Evolutionary conservation across 2,329 filamentous ascomycete genomes (phyloP).

Genomic region (Venturia oleaginea): DNA sequence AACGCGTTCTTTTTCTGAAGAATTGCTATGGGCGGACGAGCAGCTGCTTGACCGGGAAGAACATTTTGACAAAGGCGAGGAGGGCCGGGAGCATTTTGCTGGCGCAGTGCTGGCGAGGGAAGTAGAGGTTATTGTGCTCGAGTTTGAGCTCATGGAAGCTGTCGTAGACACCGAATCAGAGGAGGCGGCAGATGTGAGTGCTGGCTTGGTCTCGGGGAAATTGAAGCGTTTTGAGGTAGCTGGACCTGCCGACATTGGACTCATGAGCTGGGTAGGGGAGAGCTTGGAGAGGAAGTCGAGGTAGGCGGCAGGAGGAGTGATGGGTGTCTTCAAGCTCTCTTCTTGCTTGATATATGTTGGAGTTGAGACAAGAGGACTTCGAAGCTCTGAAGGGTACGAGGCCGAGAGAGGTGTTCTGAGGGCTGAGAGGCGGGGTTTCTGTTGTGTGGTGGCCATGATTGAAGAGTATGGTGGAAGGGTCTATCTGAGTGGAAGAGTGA

Average conservation of each 20-base stretch:
- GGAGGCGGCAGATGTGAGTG: constrained; percentile 22
- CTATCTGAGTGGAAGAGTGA: constrained; percentile 2
- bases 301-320: constrained; percentile 83
- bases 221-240: constrained; percentile 39
- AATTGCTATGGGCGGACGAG: constrained; percentile 17
- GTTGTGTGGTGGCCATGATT: constrained; percentile 23
- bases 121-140: constrained; percentile 13
- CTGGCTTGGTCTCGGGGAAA: constrained; percentile 34
- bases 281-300: constrained; percentile 86
- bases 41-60: constrained; percentile 32
- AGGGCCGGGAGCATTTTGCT: constrained; percentile 25
- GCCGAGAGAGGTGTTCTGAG: constrained; percentile 53
- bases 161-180: constrained; percentile 29
- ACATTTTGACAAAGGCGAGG: constrained; percentile 19
- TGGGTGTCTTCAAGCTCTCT: constrained; percentile 67
- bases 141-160: constrained; percentile 13
- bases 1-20: background rate
- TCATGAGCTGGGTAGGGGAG: constrained; percentile 55
- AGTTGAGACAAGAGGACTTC: constrained; percentile 55
- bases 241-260: constrained; percentile 50
- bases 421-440: constrained; percentile 31
- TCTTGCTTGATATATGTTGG: constrained; percentile 59
- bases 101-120: constrained; percentile 6
- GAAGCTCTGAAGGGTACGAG: constrained; percentile 42
- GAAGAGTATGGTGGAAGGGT: background rate